phyloP scores from a whole-genome alignment of 148 eudicot species.

The Rhododendron molle region DNA sequence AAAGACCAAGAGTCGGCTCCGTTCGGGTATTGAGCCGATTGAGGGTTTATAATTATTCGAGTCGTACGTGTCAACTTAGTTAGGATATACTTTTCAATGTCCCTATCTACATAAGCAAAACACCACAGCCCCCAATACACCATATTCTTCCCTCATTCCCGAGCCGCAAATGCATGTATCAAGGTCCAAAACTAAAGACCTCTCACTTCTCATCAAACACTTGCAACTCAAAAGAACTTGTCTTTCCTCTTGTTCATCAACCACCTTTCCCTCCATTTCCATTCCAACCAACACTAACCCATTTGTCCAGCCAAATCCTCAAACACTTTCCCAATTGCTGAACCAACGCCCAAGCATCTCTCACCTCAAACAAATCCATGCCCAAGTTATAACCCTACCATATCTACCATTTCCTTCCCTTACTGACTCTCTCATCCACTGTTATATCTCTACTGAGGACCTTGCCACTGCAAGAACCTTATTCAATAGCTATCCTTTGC shows the following conservation, averaged over 20 bases:
- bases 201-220: neutral
- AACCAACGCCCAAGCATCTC: conserved; percentile 36
- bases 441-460: conserved; percentile 28
- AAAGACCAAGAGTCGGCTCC: too few relatives aligned
- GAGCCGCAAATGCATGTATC: conserved; percentile 14
- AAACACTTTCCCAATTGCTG: conserved; percentile 38
- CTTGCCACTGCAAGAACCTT: conserved; percentile 33
- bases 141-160: neutral
- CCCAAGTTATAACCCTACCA: conserved; percentile 38
- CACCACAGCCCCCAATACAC: neutral
- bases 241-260: conserved; percentile 13
- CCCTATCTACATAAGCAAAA: neutral
- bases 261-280: conserved; percentile 27
- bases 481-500: conserved; percentile 42
- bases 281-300: neutral
- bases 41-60: neutral
- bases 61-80: neutral
- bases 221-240: neutral
- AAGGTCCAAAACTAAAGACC: neutral
- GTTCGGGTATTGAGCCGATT: too few relatives aligned
- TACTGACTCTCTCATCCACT: conserved; percentile 44
- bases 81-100: neutral
- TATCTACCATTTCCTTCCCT: conserved; percentile 26
- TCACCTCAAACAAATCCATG: conserved; percentile 60
- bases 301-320: conserved; percentile 1